These are phyloP conservation scores for Rhytidhysteron rufulum DNA, from an alignment of 2,329 filamentous ascomycete species.

Conservation along the genomic window DNA sequence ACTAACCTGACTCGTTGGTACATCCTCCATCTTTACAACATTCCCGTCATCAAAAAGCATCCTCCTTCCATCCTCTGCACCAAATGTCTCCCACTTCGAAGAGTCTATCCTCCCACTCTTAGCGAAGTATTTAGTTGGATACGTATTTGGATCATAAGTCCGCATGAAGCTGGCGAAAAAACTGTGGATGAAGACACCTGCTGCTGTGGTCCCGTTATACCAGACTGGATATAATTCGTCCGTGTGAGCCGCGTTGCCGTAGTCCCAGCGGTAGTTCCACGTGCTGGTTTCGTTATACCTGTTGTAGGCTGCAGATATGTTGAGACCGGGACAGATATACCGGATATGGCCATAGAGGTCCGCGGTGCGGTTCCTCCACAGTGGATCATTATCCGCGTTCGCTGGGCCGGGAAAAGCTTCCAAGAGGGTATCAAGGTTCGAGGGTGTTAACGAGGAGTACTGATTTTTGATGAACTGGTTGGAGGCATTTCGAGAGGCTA, in stretches of 20 bases:
- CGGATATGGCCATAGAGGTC: conserved; percentile 47
- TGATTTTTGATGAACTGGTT: conserved; percentile 38
- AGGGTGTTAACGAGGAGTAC: conserved; percentile 29
- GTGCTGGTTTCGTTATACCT: conserved; percentile 20
- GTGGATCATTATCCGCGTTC: conserved; percentile 16
- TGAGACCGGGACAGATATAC: conserved; percentile 45
- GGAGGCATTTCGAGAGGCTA: conserved; percentile 27
- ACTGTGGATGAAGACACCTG: conserved; percentile 27
- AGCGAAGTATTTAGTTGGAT: conserved; percentile 18
- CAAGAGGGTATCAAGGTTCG: conserved; percentile 24
- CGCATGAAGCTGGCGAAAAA: conserved; percentile 46
- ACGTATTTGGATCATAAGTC: conserved; percentile 37
- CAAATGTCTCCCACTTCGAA: conserved; percentile 25
- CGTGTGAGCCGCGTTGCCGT: conserved; percentile 37
- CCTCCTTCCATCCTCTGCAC: conserved; percentile 14
- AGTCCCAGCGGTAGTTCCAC: conserved; percentile 50
- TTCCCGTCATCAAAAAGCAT: conserved; percentile 25
- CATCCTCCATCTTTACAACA: conserved; percentile 25
- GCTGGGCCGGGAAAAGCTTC: conserved; percentile 25
- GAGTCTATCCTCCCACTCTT: conserved; percentile 15
- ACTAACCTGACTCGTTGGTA: conserved; percentile 16
- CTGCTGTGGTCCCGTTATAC: conserved; percentile 28
- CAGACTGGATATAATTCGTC: conserved; percentile 38
- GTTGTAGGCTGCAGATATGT: conserved; percentile 34
- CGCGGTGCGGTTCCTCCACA: conserved; percentile 35